These are phyloP conservation scores for Schwanniomyces occidentalis DNA, from an alignment of 805 yeast genomes.

Conservation along the genomic window DNA sequence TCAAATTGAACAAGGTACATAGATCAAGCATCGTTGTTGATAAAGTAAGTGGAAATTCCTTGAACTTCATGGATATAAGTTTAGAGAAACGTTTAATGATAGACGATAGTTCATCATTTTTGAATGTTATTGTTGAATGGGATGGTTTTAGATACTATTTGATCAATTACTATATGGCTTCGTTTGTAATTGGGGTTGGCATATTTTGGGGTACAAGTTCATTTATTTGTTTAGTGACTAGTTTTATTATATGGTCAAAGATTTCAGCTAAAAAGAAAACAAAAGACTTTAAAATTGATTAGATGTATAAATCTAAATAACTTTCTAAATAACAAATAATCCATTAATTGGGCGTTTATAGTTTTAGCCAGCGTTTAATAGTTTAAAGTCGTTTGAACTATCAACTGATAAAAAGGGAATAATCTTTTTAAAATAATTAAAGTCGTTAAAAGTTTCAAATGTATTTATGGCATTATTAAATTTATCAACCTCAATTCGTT, in stretches of 20 bases:
- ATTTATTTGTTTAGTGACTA: slow-evolving; percentile 26
- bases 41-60: neutral
- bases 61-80: slow-evolving; percentile 1
- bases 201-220: slow-evolving; percentile 40
- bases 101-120: slow-evolving; percentile 14
- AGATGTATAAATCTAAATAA: slow-evolving; percentile 2
- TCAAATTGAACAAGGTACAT: slow-evolving; percentile 15
- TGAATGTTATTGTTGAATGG: slow-evolving; percentile 35
- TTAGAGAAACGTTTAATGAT: slow-evolving; percentile 11
- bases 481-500: slow-evolving; percentile 29
- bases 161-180: slow-evolving; percentile 31
- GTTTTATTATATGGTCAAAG: slow-evolving; percentile 21
- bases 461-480: slow-evolving; percentile 13
- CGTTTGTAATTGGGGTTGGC: slow-evolving; percentile 36
- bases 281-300: slow-evolving; percentile 4
- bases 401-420: slow-evolving; percentile 43
- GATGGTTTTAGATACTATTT: slow-evolving; percentile 44
- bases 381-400: slow-evolving; percentile 26
- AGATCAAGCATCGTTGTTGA: slow-evolving; percentile 5
- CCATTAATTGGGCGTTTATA: too few species aligned
- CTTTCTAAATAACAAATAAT: neutral
- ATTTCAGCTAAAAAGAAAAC: slow-evolving; percentile 3
- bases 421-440: slow-evolving; percentile 34
- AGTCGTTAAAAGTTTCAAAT: slow-evolving; percentile 22
- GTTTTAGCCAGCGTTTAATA: slow-evolving; percentile 29